These are phyloP conservation scores for Calonectria naviculata DNA, from an alignment of 2,329 filamentous ascomycete species.

Conservation along the genomic window DNA sequence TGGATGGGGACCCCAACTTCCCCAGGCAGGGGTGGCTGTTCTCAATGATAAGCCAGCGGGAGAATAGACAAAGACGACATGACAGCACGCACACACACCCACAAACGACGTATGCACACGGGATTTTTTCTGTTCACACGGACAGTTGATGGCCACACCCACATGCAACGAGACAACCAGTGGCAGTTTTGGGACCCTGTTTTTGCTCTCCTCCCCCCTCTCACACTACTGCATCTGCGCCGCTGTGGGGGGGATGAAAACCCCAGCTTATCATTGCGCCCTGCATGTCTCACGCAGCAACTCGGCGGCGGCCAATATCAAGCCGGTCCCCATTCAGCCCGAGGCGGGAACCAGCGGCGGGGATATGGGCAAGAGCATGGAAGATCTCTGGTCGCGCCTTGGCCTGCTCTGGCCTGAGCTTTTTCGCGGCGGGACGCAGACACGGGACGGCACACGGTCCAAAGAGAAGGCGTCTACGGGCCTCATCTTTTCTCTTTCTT, in stretches of 20 bases:
- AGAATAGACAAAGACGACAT: neutral
- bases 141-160: neutral
- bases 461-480: neutral
- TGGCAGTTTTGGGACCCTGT: neutral
- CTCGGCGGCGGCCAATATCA: neutral
- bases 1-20: neutral
- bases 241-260: neutral
- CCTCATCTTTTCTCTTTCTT: neutral
- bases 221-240: neutral
- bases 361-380: neutral
- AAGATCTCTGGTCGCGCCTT: neutral
- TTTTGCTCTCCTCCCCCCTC: neutral
- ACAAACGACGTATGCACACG: neutral
- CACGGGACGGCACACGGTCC: neutral
- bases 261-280: slow-evolving; percentile 28
- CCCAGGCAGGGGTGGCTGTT: neutral
- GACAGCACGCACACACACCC: neutral
- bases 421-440: neutral
- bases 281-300: slow-evolving; percentile 17
- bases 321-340: neutral
- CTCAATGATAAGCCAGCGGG: neutral
- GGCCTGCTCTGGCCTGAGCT: neutral
- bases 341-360: neutral
- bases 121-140: neutral
- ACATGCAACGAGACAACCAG: neutral